These are phyloP conservation scores for Neophaeococcomyces aloes DNA, from an alignment of 2,329 filamentous ascomycete species.

Conservation along the genomic window DNA sequence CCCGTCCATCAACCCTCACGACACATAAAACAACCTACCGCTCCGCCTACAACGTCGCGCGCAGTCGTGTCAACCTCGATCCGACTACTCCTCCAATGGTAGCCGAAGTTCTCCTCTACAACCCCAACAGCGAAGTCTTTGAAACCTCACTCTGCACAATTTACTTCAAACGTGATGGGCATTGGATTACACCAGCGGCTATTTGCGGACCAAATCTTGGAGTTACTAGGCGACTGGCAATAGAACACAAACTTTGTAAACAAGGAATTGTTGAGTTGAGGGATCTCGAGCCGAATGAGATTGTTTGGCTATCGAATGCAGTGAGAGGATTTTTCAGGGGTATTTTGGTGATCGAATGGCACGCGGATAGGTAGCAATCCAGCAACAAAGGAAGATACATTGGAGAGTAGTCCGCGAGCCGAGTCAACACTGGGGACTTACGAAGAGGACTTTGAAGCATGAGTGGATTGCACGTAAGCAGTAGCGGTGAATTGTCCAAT, in stretches of 20 bases:
- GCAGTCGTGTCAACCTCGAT: constrained; percentile 48
- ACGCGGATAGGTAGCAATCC: too few species aligned
- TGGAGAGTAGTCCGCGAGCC: too few species aligned
- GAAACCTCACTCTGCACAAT: constrained; percentile 76
- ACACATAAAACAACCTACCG: constrained; percentile 77
- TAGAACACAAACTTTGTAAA: constrained; percentile 56
- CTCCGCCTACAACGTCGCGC: constrained; percentile 59
- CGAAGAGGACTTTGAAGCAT: too few species aligned
- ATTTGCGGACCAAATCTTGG: constrained; percentile 71
- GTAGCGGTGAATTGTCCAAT: too few species aligned
- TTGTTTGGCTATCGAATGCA: constrained; percentile 82
- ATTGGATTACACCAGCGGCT: constrained; percentile 75
- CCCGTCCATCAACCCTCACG: constrained; percentile 54
- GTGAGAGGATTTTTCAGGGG: constrained; percentile 58
- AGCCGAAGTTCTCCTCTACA: constrained; percentile 68
- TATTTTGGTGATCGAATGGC: not conserved
- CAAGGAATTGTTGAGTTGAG: constrained; percentile 45
- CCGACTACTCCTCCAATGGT: constrained; percentile 26
- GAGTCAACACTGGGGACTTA: too few species aligned
- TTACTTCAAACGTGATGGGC: constrained; percentile 61
- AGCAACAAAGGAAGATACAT: too few species aligned
- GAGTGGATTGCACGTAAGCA: too few species aligned
- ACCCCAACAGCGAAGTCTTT: constrained; percentile 57
- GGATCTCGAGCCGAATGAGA: constrained; percentile 59
- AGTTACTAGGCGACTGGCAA: constrained; percentile 72